Evolutionary conservation across 352 stramenopile species (phyloP), one percentile per base, ranked within the genome.

Genomic region (Phytophthora uliginosa): DNA sequence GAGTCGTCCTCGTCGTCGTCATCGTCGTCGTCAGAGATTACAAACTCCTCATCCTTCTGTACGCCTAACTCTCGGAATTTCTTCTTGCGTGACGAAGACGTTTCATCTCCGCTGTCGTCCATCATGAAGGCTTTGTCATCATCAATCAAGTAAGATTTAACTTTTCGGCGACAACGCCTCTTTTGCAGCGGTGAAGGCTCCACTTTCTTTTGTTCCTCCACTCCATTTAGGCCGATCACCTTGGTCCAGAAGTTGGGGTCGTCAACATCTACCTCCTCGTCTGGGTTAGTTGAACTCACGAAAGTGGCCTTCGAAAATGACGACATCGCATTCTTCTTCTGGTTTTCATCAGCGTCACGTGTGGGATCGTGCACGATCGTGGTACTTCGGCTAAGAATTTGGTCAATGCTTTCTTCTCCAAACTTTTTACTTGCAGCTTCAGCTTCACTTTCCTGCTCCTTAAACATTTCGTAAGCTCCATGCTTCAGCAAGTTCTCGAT

Each of bases 331-430:
- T 75, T 95, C 61, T 92, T 93, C 53, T 91, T 92, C 1, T 74
- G 78, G 12, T 87, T 88, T 12, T 73, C 78, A 52, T 78, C 76
- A 4, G 31, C 65, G 34, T 78, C 67, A 36, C 76, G 78, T 38
- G 93, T 96, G 13, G 89, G 88, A 69, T 97, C 90, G 65, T 97
- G 90, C 2, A 97, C 76, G 48, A 97, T 96, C 28, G 84, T 96
- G 9, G 88, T 97, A 88, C 85, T 95, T 22, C 90, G 88, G 53
- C 79, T 94, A 31, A 99, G 86, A 83, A 99, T 99, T 61, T 95
- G 94, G 59, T 99, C 98, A 75, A 99, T 99, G 64, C 99, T 98
- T 77, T 99, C 98, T 67, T 98, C 92, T 56, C 97, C 97, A 81
- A 99, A 99, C 26, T 95, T 88, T 80, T 99, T 99, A 57, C 90